phyloP scores from a whole-genome alignment of 192 early-diverging fungal species.

The Fimicolochytrium jonesii region DNA sequence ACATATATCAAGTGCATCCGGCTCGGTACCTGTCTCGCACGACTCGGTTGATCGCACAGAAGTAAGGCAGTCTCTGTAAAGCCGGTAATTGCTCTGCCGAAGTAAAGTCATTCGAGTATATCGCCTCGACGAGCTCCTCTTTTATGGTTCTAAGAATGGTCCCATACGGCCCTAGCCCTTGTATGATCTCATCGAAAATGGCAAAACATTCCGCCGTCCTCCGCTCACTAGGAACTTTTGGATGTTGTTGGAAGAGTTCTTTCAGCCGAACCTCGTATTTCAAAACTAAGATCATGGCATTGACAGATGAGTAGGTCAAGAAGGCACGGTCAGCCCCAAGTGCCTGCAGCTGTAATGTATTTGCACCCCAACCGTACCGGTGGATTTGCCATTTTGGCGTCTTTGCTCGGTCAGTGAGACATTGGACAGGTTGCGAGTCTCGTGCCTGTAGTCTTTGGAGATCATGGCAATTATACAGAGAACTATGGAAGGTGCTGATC shows the following conservation, averaged over 20 bases:
- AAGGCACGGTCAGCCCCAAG: too few relatives aligned
- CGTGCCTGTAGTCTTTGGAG: too few relatives aligned
- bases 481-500: too few relatives aligned
- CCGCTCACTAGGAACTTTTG: slow-evolving; percentile 18
- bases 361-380: too few relatives aligned
- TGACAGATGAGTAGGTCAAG: too few relatives aligned
- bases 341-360: too few relatives aligned
- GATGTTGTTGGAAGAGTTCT: slow-evolving; percentile 35
- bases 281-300: too few relatives aligned
- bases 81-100: slow-evolving; percentile 19
- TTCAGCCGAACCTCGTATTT: slow-evolving; percentile 41
- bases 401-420: too few relatives aligned
- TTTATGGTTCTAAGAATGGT: slow-evolving; percentile 24
- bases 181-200: slow-evolving; percentile 33
- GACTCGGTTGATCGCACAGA: slow-evolving; percentile 21
- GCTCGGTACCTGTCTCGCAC: slow-evolving; percentile 27
- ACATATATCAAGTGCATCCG: not conserved
- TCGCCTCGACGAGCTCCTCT: slow-evolving; percentile 33
- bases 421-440: too few relatives aligned
- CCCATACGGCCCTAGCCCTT: slow-evolving; percentile 21
- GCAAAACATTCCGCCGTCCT: slow-evolving; percentile 28
- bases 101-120: slow-evolving; percentile 40
- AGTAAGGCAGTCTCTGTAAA: slow-evolving; percentile 42
- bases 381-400: too few relatives aligned
- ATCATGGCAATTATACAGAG: too few relatives aligned